phyloP scores from a whole-genome alignment of 202 grass and related monocot genomes.

The Carex arenaria region DNA sequence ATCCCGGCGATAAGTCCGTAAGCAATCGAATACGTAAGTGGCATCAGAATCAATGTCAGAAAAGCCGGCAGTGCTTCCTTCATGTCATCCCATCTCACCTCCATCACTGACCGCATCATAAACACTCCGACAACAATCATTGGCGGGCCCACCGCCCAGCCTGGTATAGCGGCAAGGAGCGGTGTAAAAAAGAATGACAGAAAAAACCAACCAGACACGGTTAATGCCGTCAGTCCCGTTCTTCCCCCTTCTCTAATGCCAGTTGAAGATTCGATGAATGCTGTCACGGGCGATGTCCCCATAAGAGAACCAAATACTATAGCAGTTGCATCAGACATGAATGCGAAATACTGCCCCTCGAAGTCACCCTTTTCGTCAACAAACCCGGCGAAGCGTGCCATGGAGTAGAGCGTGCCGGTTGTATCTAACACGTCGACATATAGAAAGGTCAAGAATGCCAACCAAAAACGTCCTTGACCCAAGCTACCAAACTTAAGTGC shows the following conservation, averaged over 20 bases:
- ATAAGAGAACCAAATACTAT: constrained; percentile 32
- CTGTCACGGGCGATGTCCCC: constrained; percentile 39
- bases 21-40: constrained; percentile 42
- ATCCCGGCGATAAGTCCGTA: constrained; percentile 41
- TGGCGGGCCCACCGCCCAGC: constrained; percentile 42
- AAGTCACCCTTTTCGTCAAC: constrained; percentile 30
- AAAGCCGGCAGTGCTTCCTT: constrained; percentile 46
- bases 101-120: constrained; percentile 37
- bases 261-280: constrained; percentile 41
- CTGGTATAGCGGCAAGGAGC: constrained; percentile 31
- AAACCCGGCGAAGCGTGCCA: constrained; percentile 42
- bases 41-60: constrained; percentile 38
- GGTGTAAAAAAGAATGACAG: constrained; percentile 35
- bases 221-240: constrained; percentile 37
- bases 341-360: constrained; percentile 42
- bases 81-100: constrained; percentile 36
- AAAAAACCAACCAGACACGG: constrained; percentile 27
- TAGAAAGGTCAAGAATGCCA: constrained; percentile 31
- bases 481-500: constrained; percentile 29
- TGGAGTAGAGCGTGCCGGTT: constrained; percentile 41
- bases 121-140: constrained; percentile 46
- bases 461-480: constrained; percentile 24
- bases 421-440: constrained; percentile 51
- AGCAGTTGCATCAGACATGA: constrained; percentile 35
- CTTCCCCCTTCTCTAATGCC: constrained; percentile 37